Evolutionary conservation across 169 alveolate genomes (phyloP), one percentile per base, ranked within the genome.

Genomic region (Plasmodium inui): DNA sequence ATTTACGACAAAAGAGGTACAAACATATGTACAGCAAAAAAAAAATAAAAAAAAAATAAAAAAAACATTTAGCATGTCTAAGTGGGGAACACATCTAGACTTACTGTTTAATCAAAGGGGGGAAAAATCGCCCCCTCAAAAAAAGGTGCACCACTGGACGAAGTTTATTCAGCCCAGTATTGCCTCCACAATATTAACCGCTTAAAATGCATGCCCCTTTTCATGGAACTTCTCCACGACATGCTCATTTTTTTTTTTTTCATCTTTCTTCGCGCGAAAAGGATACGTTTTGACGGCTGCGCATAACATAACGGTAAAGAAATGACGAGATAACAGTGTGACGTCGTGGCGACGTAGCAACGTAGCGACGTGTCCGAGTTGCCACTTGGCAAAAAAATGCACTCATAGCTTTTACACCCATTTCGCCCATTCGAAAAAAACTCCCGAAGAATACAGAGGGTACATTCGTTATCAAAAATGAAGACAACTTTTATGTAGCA

Each of bases 221-320:
- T 67, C n/a, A 26, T 67, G 30, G 30, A 0, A 26, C 8, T 67
- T 67, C n/a, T 22, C 76, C 37, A 22, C 76, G 19, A 12, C 37
- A 7, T 84, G 12, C 55, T 2, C 53, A 39, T 12, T 19, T 71
- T 84, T 53, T 32, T 81, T 30, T 53, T 5, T 4, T 22, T 14
- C 55, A 71, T 84, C 41, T 84, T 84, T 67, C 50, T 22, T 71
- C 50, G 8, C 71, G 26, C 30, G 53, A 70, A 19, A 83, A 86
- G 93, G 93, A 86, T 74, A 86, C 70, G 67, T 86, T n/a, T 30
- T 86, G 14, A 86, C 93, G 44, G 93, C 93, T 53, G 93, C 93
- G 10, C 93, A 86, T 70, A 86, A 86, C 79, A 74, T 86, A 74
- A 78, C 93, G 50, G 93, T 86, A 74, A 84, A 26, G 39, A 28